Base-by-base conservation (phyloP, 2,329 filamentous ascomycete species). In the Claviceps humidiphila region DNA sequence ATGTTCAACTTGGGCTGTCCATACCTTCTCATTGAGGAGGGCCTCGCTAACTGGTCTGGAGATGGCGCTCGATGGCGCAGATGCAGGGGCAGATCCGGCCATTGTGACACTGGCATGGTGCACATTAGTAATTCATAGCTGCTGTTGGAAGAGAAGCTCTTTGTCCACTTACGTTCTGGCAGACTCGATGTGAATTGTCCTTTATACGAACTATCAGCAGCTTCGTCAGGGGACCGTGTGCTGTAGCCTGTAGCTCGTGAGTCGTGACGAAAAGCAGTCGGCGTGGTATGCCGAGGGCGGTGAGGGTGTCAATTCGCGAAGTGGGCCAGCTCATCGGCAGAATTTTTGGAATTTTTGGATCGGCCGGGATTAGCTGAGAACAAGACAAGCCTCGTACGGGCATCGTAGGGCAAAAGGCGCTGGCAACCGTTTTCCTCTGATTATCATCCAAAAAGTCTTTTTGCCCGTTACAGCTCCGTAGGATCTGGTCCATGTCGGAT, bases 21-120 rank as follows among this genome's bases (percentile, higher is more conserved):
- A 20, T 82, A 96, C 93, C 89, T 98, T 98, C 75, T 98, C 93
- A 73, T 97, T 97, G 67, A 98, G 81, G 64, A 98, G 82, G 66
- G 91, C 88, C 78, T 98, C 93, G 78, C 91, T 97, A 74, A 96
- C 86, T 58, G 93, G 91, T 71, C 88, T 82, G 70, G 85, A 78
- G 67, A 86, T 78, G 58, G 81, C 77, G 69, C 78, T 76, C 62
- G 82, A 77, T 58, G 77, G 71, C 64, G 79, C 71, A 66, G 63
- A 62, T 57, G 61, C 57, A 56, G 64, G 60, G 54, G 64, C 60
- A 76, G 74, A 73, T 63, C 78, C 75, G 61, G 78, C 69, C 78
- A 81, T 81, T 64, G 61, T 72, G 65, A 45, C 34, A 24, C 53
- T 54, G 17, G 8, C 17, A 47, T 54, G 54, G 54, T 55, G 47